A percentile compares a stretch with the other conserved stretches of the same genome.
phyloP scores from a whole-genome alignment of 306 rosid species.

The Crotalaria pallida region DNA sequence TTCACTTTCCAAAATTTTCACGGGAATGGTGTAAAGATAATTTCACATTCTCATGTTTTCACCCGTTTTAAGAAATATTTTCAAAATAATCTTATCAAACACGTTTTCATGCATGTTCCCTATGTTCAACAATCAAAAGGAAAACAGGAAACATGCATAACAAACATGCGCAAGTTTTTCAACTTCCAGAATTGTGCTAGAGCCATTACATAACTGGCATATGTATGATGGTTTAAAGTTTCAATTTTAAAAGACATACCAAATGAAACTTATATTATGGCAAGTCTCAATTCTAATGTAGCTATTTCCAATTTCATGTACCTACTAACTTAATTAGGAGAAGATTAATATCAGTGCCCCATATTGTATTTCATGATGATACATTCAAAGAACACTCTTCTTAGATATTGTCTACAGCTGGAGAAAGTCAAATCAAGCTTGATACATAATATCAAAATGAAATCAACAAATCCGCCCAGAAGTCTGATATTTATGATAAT shows the following conservation, averaged over 20 bases:
- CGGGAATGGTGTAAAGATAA: too few relatives aligned
- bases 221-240: not conserved
- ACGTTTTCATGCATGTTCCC: too few relatives aligned
- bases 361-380: constrained; percentile 16
- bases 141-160: too few relatives aligned
- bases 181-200: too few relatives aligned
- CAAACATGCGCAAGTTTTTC: too few relatives aligned
- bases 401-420: constrained; percentile 18
- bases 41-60: too few relatives aligned
- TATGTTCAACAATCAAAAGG: too few relatives aligned
- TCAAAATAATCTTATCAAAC: too few relatives aligned
- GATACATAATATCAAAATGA: constrained; percentile 5
- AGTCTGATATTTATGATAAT: constrained; percentile 8
- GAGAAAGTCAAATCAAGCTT: constrained; percentile 22
- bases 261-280: not conserved
- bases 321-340: not conserved
- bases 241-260: not conserved
- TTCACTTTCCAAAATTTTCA: too few relatives aligned
- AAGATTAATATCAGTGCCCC: constrained; percentile 23
- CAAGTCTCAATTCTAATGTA: not conserved
- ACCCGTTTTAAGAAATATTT: too few relatives aligned
- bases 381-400: constrained; percentile 11
- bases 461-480: constrained; percentile 13
- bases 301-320: not conserved
- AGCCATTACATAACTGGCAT: not conserved